phyloP scores from a whole-genome alignment of 2,329 filamentous ascomycete species.

The Metarhizium brunneum region DNA sequence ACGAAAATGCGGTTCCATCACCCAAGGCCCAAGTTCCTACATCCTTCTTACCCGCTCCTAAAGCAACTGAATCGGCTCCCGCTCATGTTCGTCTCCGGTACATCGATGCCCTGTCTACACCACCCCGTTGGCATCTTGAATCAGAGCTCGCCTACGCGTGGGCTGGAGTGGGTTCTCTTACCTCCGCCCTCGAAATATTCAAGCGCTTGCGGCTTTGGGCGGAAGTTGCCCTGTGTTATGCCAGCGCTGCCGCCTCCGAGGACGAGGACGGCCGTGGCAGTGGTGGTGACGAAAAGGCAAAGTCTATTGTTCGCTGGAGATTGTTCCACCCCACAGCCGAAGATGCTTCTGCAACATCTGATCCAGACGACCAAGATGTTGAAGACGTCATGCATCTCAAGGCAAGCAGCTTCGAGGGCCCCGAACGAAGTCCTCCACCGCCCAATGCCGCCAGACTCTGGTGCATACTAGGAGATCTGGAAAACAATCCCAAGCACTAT shows the following conservation, averaged over 20 bases:
- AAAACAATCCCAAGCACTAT: conserved; percentile 66
- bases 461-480: conserved; percentile 89
- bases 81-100: conserved; percentile 70
- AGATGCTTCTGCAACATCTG: conserved; percentile 19
- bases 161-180: conserved; percentile 77
- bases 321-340: conserved; percentile 58
- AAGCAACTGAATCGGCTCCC: conserved; percentile 68
- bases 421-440: conserved; percentile 59
- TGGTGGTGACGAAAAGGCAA: conserved; percentile 69
- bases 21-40: conserved; percentile 40
- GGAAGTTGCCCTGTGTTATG: conserved; percentile 85
- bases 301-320: conserved; percentile 64
- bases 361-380: conserved; percentile 42
- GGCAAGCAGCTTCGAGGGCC: conserved; percentile 44
- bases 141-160: conserved; percentile 89
- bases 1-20: conserved; percentile 11
- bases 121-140: conserved; percentile 88
- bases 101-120: conserved; percentile 73
- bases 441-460: conserved; percentile 79
- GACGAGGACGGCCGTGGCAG: conserved; percentile 44
- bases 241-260: conserved; percentile 49
- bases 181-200: conserved; percentile 91
- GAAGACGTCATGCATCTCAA: conserved; percentile 48
- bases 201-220: conserved; percentile 90
- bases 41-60: conserved; percentile 72